A percentile compares a stretch with the other conserved stretches of the same genome.
Evolutionary conservation across 495 filamentous ascomycete species (phyloP).

Genomic region (Penicillium atrosanguineum): DNA sequence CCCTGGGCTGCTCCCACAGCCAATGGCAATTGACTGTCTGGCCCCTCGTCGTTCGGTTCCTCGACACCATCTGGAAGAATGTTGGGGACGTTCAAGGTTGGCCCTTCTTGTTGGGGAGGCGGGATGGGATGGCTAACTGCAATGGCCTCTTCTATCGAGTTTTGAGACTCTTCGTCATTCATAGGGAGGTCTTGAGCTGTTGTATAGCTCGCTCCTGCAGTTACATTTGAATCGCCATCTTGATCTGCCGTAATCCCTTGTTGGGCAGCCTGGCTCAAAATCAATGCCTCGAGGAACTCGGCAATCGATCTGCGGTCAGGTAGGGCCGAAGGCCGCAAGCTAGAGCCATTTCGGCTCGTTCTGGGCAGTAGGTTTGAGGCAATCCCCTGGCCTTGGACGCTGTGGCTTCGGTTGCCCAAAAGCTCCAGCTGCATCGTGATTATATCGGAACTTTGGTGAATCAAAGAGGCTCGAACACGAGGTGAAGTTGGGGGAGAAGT

Average conservation of each 20-base stretch:
- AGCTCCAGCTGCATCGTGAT: conserved; percentile 50
- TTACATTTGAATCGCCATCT: conserved; percentile 25
- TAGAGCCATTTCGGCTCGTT: conserved; percentile 14
- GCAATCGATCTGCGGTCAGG: conserved; percentile 34
- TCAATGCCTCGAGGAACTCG: conserved; percentile 37
- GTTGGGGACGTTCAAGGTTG: conserved; percentile 15
- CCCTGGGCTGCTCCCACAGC: conserved; percentile 4
- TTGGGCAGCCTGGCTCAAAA: conserved; percentile 26
- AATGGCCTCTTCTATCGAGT: not conserved
- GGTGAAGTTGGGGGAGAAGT: conserved; percentile 47
- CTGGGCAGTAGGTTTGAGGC: conserved; percentile 12
- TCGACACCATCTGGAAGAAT: conserved; percentile 38
- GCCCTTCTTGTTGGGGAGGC: conserved; percentile 8
- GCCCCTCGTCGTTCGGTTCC: conserved; percentile 30
- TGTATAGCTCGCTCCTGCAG: conserved; percentile 14
- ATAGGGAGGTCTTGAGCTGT: conserved; percentile 12
- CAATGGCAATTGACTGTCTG: conserved; percentile 7
- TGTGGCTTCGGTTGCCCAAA: conserved; percentile 35
- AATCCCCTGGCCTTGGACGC: conserved; percentile 15
- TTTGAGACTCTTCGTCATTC: conserved; percentile 10
- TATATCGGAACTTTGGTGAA: conserved; percentile 46
- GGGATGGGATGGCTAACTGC: conserved; percentile 2
- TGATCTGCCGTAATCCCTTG: conserved; percentile 10
- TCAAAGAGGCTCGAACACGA: conserved; percentile 43
- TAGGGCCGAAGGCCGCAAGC: conserved; percentile 10